Conservation (phyloP, 306 rosid genomes). For the Malus sylvestris region DNA sequence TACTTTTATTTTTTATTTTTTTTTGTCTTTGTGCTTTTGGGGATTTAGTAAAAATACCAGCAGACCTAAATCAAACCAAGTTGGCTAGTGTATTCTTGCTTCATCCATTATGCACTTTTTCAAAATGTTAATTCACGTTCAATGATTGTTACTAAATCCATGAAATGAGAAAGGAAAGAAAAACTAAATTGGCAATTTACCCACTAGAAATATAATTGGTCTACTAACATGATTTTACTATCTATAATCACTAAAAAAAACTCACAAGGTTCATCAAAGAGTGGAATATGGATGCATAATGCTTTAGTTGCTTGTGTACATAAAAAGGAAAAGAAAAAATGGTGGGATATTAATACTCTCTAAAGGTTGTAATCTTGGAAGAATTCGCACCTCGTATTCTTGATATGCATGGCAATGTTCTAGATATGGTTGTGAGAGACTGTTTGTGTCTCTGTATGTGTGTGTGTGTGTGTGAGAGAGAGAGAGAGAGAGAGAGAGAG, state of each 20-base stretch:
- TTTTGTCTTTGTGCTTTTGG: background rate
- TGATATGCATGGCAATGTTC: conserved; percentile 4
- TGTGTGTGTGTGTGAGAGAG: background rate
- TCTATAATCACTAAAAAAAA: background rate
- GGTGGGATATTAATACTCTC: background rate
- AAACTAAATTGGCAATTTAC: background rate
- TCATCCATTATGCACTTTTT: background rate
- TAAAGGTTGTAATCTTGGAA: background rate
- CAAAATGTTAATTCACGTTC: background rate
- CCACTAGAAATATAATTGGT: background rate
- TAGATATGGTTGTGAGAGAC: background rate
- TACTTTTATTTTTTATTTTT: background rate
- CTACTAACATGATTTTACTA: too few species aligned
- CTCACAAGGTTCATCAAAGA: background rate
- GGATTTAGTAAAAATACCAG: background rate
- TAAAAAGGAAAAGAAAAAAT: background rate
- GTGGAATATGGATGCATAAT: background rate
- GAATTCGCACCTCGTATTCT: conserved; percentile 8
- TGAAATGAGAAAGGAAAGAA: background rate
- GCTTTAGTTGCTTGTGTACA: background rate
- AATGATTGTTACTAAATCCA: background rate
- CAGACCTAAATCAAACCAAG: too few species aligned
- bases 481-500: background rate
- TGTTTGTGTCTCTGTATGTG: background rate
- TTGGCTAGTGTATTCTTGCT: background rate